Evolutionary conservation across 768 basidiomycete genomes (phyloP), one percentile per base, ranked within the genome.

Genomic region (Pleurotus giganteus): DNA sequence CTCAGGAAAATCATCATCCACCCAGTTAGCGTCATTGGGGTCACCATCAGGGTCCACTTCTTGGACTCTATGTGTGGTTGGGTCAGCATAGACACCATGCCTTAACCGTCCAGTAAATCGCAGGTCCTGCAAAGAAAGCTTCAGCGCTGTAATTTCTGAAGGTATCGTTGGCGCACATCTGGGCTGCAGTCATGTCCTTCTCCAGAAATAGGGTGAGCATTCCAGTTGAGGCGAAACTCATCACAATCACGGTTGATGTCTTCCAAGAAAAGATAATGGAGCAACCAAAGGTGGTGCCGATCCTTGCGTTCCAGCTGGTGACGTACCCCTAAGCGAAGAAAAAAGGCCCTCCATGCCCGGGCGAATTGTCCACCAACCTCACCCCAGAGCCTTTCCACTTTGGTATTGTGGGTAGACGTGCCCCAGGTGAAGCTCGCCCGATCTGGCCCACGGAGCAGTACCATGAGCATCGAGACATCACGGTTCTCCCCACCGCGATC

Each of bases 371-470:
- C 36, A 0, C 75, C 73, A 34, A 75, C 65, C 44, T 80, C 76
- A 12, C 76, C 68, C 77, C 77, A 79, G 0, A 80, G 61, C 0
- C 66, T 49, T 57, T 81, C 78, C 55, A 80, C 79, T 0, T 68
- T 61, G 0, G 72, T 72, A 52, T 81, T 82, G 4, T 61, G 58
- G 0, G 74, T 75, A 0, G 73, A 80, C 21, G 47, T 17, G 1
- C 73, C 73, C 71, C 71, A 73, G 36, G 71, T 68, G 43, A 73
- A 73, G 23, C 62, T 65, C 1, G 58, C 69, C 9, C 66, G 55
- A 29, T 68, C 64, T 0, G 61, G 56, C 2, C 76, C 74, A 6
- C 62, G 54, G 0, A 31, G 15, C 32, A 69, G 34, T n/a, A 74
- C 67, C 74, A 76, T 76, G 17, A 56, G 68, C 0, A 66, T 46